Evolutionary conservation across 2,329 filamentous ascomycete species (phyloP).

Genomic region (Elsinoe perseae): DNA sequence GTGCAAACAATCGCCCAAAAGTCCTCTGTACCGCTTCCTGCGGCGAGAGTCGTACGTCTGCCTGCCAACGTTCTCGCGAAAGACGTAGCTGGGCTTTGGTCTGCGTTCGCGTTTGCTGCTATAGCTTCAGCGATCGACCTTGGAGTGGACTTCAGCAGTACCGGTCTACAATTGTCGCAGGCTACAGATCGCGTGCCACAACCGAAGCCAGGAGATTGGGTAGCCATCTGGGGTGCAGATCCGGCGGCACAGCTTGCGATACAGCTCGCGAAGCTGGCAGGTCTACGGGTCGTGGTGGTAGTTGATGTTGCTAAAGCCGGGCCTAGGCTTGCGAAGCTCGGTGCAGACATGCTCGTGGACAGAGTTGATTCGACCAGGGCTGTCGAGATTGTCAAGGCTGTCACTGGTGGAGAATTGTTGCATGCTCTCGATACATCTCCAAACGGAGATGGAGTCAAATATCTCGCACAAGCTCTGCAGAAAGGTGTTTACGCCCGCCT

Average conservation of each 20-base stretch:
- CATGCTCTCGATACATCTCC: conserved; percentile 66
- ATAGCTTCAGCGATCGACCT: conserved; percentile 61
- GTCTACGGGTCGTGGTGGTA: conserved; percentile 57
- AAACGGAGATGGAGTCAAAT: conserved; percentile 42
- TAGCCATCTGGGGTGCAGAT: conserved; percentile 68
- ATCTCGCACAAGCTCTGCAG: conserved; percentile 61
- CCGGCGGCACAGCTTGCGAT: conserved; percentile 13
- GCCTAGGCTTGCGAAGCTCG: conserved; percentile 43
- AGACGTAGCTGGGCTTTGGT: neutral
- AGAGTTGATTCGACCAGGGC: conserved; percentile 59
- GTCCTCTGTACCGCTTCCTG: conserved; percentile 31
- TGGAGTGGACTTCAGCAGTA: conserved; percentile 53
- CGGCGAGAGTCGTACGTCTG: neutral
- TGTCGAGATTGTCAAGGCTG: conserved; percentile 53
- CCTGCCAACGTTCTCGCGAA: neutral
- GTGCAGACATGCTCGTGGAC: conserved; percentile 61
- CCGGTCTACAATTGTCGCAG: neutral
- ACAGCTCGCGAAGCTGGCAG: conserved; percentile 60
- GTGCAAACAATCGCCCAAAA: neutral
- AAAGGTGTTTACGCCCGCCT: conserved; percentile 50
- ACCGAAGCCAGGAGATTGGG: conserved; percentile 56
- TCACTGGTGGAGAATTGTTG: conserved; percentile 50
- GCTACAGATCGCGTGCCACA: neutral
- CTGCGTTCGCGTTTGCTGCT: conserved; percentile 56
- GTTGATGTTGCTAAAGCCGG: conserved; percentile 63